phyloP scores from a whole-genome alignment of 148 eudicot genomes.

The Diospyros kaki region DNA sequence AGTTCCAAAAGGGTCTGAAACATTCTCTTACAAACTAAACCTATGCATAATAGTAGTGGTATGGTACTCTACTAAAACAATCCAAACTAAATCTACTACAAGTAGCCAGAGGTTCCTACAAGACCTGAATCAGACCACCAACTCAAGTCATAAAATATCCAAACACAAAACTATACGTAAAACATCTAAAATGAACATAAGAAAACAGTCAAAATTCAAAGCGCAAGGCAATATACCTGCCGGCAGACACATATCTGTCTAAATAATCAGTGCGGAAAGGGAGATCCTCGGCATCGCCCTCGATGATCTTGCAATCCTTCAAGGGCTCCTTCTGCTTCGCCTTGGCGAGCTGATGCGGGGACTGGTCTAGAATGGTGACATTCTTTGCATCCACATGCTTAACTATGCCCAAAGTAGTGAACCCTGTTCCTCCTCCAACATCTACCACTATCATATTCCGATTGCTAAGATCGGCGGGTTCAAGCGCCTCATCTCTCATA shows the following conservation, averaged over 20 bases:
- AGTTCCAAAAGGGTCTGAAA: not conserved
- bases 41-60: not conserved
- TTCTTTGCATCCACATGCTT: conserved; percentile 89
- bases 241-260: conserved; percentile 92
- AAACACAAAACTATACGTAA: not conserved
- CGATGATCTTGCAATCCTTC: conserved; percentile 81
- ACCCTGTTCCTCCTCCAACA: conserved; percentile 96
- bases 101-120: not conserved
- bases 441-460: conserved; percentile 65
- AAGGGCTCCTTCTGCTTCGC: conserved; percentile 75
- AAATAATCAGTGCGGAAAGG: conserved; percentile 88
- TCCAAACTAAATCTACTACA: not conserved
- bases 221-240: conserved; percentile 45
- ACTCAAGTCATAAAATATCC: not conserved
- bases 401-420: conserved; percentile 76
- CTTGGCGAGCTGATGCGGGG: conserved; percentile 90
- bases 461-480: conserved; percentile 66
- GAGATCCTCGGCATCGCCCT: conserved; percentile 94
- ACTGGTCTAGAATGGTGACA: conserved; percentile 88
- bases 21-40: not conserved
- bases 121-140: not conserved
- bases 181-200: too few relatives aligned
- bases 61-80: not conserved
- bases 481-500: conserved; percentile 88
- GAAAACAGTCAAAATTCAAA: not conserved